phyloP scores from a whole-genome alignment of 208 protist genomes.

The Crithidia thermophila region DNA sequence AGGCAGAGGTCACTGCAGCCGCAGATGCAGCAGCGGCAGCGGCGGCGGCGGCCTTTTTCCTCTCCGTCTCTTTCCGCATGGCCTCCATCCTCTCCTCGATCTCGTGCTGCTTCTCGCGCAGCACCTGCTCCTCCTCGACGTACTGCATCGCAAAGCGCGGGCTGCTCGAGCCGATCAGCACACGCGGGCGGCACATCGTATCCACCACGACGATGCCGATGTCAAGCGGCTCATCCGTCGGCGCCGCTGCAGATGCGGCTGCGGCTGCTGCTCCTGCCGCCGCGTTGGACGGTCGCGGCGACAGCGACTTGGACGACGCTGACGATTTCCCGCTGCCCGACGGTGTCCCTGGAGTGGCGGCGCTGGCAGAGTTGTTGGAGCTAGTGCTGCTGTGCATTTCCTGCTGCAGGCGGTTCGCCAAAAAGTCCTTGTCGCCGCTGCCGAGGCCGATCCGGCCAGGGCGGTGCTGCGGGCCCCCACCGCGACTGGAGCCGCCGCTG shows the following conservation, averaged over 20 bases:
- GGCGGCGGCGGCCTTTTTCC: slow-evolving; percentile 7
- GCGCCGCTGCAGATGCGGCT: background rate
- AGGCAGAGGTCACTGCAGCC: background rate
- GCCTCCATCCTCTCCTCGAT: slow-evolving; percentile 15
- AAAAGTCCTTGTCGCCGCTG: slow-evolving; percentile 54
- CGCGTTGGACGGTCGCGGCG: background rate
- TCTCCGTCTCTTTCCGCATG: slow-evolving; percentile 7
- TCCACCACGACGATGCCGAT: slow-evolving; percentile 69
- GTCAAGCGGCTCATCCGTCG: slow-evolving; percentile 23
- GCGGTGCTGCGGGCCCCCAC: slow-evolving; percentile 19
- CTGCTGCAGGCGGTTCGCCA: slow-evolving; percentile 32
- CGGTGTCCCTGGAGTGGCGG: slow-evolving; percentile 2
- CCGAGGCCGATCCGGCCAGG: slow-evolving; percentile 45
- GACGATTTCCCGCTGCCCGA: background rate
- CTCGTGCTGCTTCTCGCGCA: slow-evolving; percentile 29
- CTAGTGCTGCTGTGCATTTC: slow-evolving; percentile 36
- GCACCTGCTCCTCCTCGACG: slow-evolving; percentile 25
- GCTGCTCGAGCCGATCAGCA: slow-evolving; percentile 46
- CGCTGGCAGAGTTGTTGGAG: background rate
- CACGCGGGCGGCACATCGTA: slow-evolving; percentile 47
- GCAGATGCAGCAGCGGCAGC: background rate
- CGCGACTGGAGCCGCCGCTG: background rate
- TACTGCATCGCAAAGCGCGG: slow-evolving; percentile 38
- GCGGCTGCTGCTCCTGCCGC: background rate
- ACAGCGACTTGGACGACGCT: slow-evolving; percentile 3